phyloP scores from a whole-genome alignment of 2,329 filamentous ascomycete species.

The Hymenoscyphus fraxineus region DNA sequence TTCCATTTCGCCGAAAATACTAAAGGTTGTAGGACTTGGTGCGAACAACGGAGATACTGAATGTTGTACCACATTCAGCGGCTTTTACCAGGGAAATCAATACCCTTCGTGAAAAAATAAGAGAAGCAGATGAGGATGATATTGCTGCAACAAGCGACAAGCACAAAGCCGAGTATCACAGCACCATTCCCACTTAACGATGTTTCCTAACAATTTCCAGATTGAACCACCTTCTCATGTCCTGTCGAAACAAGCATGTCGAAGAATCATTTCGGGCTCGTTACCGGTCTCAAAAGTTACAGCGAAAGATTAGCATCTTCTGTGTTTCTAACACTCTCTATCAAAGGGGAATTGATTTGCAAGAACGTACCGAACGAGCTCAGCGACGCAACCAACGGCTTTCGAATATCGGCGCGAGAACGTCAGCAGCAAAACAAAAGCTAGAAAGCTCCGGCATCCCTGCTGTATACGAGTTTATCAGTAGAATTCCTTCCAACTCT shows the following conservation, averaged over 20 bases:
- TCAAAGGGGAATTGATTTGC: not conserved
- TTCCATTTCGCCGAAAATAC: not conserved
- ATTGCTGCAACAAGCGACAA: not conserved
- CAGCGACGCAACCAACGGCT: not conserved
- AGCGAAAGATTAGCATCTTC: conserved; percentile 12
- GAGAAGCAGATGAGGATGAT: not conserved
- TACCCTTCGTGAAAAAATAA: not conserved
- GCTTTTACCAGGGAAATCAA: not conserved
- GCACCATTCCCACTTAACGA: not conserved
- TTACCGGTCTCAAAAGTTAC: conserved; percentile 8
- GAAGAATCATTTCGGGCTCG: conserved; percentile 2
- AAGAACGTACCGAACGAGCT: conserved; percentile 4
- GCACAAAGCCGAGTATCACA: not conserved
- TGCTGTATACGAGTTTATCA: conserved; percentile 12
- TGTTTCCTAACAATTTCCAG: conserved; percentile 12
- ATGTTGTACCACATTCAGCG: not conserved
- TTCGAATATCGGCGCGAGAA: not conserved
- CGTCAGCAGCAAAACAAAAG: conserved; percentile 8
- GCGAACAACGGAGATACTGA: not conserved
- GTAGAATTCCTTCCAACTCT: conserved; percentile 13
- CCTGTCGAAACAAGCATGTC: conserved; percentile 15
- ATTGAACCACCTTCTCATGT: conserved; percentile 14
- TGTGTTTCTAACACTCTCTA: conserved; percentile 17
- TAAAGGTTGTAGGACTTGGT: not conserved
- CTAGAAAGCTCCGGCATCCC: conserved; percentile 12